phyloP scores from a whole-genome alignment of 495 filamentous ascomycete genomes.

The Friedmanniomyces endolithicus region DNA sequence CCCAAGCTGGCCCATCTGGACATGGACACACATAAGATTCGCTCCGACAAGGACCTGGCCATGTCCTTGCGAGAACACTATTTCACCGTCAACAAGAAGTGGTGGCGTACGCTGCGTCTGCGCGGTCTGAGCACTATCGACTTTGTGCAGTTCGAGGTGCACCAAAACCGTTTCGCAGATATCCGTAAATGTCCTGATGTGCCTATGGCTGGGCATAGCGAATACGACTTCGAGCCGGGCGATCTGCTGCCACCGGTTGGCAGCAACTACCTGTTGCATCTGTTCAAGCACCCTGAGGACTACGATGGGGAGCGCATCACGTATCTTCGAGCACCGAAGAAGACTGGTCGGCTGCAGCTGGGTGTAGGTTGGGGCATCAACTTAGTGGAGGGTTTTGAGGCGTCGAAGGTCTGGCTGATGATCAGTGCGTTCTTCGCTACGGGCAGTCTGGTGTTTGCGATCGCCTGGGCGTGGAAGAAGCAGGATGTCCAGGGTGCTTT shows the following conservation, averaged over 20 bases:
- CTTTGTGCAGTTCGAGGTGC: slow-evolving; percentile 32
- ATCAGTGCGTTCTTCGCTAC: slow-evolving; percentile 23
- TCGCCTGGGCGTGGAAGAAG: slow-evolving; percentile 27
- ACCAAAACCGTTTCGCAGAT: slow-evolving; percentile 30
- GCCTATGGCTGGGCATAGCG: slow-evolving; percentile 20
- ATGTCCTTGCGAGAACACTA: slow-evolving; percentile 25
- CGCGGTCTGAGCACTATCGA: slow-evolving; percentile 28
- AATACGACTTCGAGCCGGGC: slow-evolving; percentile 29
- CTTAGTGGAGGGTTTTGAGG: slow-evolving; percentile 32
- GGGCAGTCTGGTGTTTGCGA: slow-evolving; percentile 29
- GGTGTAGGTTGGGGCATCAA: slow-evolving; percentile 35
- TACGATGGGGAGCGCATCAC: slow-evolving; percentile 28
- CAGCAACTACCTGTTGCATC: slow-evolving; percentile 28
- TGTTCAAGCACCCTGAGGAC: slow-evolving; percentile 31
- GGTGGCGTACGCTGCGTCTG: slow-evolving; percentile 21
- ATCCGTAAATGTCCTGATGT: slow-evolving; percentile 26
- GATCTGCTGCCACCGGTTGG: slow-evolving; percentile 32
- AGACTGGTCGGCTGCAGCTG: slow-evolving; percentile 19
- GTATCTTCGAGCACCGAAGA: slow-evolving; percentile 22
- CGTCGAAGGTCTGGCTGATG: slow-evolving; percentile 28
- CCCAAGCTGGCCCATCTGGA: slow-evolving; percentile 22
- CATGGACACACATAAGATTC: slow-evolving; percentile 13
- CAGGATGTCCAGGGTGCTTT: slow-evolving; percentile 35
- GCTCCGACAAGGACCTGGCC: slow-evolving; percentile 28
- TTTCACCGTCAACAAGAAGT: slow-evolving; percentile 22